These are phyloP conservation scores for Kuraishia piskuri DNA, from an alignment of 805 yeast genomes.

Conservation along the genomic window DNA sequence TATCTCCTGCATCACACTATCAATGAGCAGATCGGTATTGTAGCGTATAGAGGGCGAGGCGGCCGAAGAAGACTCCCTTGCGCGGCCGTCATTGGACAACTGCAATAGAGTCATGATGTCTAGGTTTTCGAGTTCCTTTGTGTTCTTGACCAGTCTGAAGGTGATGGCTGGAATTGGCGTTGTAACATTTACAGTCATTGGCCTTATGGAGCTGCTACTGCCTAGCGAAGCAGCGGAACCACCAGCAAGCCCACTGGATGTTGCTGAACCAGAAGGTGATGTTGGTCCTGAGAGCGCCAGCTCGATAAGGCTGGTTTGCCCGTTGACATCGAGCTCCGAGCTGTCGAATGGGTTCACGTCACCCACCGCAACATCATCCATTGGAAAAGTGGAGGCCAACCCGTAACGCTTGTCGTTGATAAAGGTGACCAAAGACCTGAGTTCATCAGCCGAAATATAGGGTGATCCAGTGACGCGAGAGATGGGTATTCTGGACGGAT, in stretches of 20 bases:
- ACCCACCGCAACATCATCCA: conserved; percentile 4
- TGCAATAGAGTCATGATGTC: conserved; percentile 13
- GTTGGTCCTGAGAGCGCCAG: conserved; percentile 17
- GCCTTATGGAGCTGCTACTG: conserved; percentile 14
- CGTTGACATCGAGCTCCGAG: conserved; percentile 13
- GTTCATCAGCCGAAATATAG: conserved; percentile 48
- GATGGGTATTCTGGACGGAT: conserved; percentile 40
- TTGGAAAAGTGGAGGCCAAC: conserved; percentile 9
- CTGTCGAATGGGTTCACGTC: conserved; percentile 20
- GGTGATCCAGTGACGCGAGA: conserved; percentile 44
- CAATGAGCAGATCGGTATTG: conserved; percentile 22
- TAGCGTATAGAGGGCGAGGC: background rate
- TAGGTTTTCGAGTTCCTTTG: conserved; percentile 32
- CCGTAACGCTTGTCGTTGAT: conserved; percentile 40
- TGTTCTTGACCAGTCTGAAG: conserved; percentile 37
- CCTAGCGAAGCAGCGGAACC: conserved; percentile 12
- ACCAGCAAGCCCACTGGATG: background rate
- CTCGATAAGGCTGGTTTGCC: conserved; percentile 16
- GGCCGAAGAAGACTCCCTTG: background rate
- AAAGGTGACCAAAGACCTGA: conserved; percentile 53
- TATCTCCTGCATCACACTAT: conserved; percentile 19
- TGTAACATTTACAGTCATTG: conserved; percentile 7
- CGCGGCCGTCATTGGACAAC: background rate
- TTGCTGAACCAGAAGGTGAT: conserved; percentile 18
- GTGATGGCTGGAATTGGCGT: conserved; percentile 25